Percentiles rank a stretch among this genome's conserved stretches.
These are phyloP conservation scores for Pseudogymnoascus sp. DNA, from an alignment of 2,329 filamentous ascomycete species.

Conservation along the genomic window DNA sequence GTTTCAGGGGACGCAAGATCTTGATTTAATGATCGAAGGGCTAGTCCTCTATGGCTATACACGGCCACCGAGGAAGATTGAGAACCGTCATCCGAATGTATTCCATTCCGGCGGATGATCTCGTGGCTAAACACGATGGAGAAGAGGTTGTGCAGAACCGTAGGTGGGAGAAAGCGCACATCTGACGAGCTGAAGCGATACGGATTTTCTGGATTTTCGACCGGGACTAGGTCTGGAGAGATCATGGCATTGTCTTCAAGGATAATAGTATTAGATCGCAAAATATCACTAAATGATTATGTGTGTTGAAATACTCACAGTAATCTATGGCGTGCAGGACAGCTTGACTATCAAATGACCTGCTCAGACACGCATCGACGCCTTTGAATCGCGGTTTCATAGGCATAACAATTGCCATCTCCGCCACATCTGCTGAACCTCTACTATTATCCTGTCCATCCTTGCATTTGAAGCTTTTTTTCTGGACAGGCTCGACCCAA, in stretches of 20 bases:
- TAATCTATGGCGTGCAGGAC: background rate
- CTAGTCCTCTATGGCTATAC: background rate
- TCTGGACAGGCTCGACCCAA: background rate
- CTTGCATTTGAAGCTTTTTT: background rate
- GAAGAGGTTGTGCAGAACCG: background rate
- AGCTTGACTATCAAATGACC: background rate
- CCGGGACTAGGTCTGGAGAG: background rate
- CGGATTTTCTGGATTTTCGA: background rate
- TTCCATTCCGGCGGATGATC: background rate
- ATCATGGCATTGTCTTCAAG: background rate
- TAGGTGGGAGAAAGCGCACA: background rate
- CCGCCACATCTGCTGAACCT: background rate
- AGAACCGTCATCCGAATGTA: background rate
- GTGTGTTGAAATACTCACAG: background rate
- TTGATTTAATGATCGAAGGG: background rate
- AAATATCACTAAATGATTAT: background rate
- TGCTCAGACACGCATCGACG: background rate
- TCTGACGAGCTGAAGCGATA: background rate
- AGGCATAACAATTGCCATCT: background rate
- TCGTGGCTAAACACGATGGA: slow-evolving; percentile 4
- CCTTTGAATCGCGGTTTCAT: background rate
- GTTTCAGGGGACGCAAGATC: background rate
- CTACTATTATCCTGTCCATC: too few species aligned
- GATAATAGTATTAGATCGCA: background rate
- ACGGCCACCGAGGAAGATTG: background rate